Percentiles rank a stretch among this genome's conserved stretches.
Evolutionary conservation across 257 asterid species (phyloP).

Genomic region (Lycium ferocissimum): DNA sequence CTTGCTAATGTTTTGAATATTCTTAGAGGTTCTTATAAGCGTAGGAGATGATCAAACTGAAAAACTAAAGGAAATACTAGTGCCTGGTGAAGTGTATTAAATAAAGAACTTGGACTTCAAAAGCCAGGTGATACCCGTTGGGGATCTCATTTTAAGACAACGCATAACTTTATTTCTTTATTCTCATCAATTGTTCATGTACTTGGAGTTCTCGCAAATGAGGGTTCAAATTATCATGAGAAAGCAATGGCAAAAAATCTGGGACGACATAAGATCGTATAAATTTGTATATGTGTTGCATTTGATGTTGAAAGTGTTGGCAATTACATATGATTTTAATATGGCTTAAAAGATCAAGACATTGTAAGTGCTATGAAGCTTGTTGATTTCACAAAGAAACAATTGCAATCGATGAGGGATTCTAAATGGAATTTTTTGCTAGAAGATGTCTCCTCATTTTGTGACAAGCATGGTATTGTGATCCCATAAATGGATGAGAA

Average conservation of each 20-base stretch:
- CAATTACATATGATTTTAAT: not conserved
- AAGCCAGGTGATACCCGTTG: not conserved
- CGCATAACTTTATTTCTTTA: not conserved
- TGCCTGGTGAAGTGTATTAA: not conserved
- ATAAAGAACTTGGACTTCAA: not conserved
- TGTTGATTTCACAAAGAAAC: not conserved
- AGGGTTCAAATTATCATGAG: not conserved
- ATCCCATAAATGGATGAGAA: conserved; percentile 4
- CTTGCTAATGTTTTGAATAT: not conserved
- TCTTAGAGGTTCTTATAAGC: not conserved
- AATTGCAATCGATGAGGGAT: not conserved
- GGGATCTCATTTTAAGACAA: conserved; percentile 8
- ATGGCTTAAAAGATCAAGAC: not conserved
- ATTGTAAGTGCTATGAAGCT: not conserved
- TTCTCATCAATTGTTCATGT: not conserved
- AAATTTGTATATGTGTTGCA: not conserved
- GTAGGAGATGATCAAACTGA: not conserved
- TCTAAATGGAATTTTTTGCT: not conserved
- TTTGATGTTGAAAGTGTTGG: not conserved
- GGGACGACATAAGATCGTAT: not conserved
- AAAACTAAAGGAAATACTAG: not conserved
- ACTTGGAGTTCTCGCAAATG: not conserved
- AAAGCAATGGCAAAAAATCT: not conserved
- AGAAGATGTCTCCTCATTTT: not conserved
- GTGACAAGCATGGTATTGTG: not conserved